Evolutionary conservation across 1,284 basidiomycete genomes (phyloP), one percentile per base, ranked within the genome.

Genomic region (Microbotryomycetes sp.): DNA sequence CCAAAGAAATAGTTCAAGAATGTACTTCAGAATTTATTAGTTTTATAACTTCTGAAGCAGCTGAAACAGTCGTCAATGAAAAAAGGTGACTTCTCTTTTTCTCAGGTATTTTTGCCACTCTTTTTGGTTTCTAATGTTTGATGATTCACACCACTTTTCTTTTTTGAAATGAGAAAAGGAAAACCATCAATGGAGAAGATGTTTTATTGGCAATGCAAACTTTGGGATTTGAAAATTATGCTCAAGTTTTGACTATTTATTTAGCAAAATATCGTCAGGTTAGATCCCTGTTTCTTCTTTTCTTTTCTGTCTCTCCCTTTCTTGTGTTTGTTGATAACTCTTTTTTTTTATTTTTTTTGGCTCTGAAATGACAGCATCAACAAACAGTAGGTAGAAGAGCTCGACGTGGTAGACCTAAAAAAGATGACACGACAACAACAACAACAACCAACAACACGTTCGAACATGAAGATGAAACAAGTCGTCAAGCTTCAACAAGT

Each of bases 191-290:
- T 22, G 92, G 92, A 22, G 89, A 76, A 57, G 78, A 79, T 58
- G 89, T 94, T 52, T 77, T 94, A 56, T 88, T 90, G 70, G 89
- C 92, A 6, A 88, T 94, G 86, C 78, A 82, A 36, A 84, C 86
- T 12, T 80, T 97, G 25, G 93, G 94, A 6, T 97, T 98, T 70
- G 92, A 97, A 71, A 92, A 97, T 73, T 97, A 97, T 26, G 55
- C 87, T 54, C 87, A 91, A 77, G 86, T 88, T 28, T 78, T 93
- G 58, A 90, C 89, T 76, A 90, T 93, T 55, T 89, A 93, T 77
- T 77, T 94, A 49, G 85, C 88, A 14, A 93, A 94, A 76, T 82
- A 93, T 71, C 79, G 92, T 66, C 86, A 89, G 82, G 91, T 88
- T 70, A 71, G 83, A 78, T 12, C 19, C 3, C 3, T 45, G 45